Percentiles rank a stretch among this genome's conserved stretches.
Conservation (phyloP, 2,329 filamentous ascomycete genomes). For the Verticillium tricorpus region DNA sequence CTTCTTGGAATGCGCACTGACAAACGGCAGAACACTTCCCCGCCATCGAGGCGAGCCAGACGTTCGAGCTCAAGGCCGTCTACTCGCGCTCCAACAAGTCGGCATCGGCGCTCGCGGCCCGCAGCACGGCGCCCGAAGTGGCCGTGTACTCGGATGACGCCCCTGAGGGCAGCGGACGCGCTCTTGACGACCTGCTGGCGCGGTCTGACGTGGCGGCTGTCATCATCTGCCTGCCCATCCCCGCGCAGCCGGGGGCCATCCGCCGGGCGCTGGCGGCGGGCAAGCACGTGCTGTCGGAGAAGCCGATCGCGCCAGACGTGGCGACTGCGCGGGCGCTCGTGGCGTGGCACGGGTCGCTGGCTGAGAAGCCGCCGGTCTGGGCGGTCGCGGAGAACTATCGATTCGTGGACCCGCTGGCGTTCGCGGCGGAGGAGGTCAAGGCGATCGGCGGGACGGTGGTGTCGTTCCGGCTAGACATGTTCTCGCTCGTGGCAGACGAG, state of each 20-base stretch:
- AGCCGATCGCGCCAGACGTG: slow-evolving; percentile 61
- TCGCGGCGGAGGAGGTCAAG: slow-evolving; percentile 49
- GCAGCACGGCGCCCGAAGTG: slow-evolving; percentile 17
- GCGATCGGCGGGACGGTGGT: slow-evolving; percentile 24
- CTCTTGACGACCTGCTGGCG: slow-evolving; percentile 46
- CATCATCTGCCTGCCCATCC: slow-evolving; percentile 59
- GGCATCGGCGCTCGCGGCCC: slow-evolving; percentile 37
- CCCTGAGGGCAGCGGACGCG: slow-evolving; percentile 34
- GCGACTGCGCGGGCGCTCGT: slow-evolving; percentile 36
- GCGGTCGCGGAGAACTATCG: slow-evolving; percentile 71
- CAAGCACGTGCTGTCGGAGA: slow-evolving; percentile 68
- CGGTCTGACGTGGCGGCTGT: slow-evolving; percentile 51
- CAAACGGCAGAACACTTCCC: slow-evolving; percentile 27
- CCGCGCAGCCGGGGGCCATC: slow-evolving; percentile 54
- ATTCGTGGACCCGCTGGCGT: slow-evolving; percentile 51
- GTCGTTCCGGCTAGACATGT: slow-evolving; percentile 35
- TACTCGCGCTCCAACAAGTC: slow-evolving; percentile 60
- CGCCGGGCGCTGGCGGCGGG: slow-evolving; percentile 55
- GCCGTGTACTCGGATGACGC: slow-evolving; percentile 56
- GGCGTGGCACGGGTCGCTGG: slow-evolving; percentile 23
- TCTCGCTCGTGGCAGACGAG: slow-evolving; percentile 34
- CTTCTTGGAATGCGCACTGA: background rate
- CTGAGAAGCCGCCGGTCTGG: slow-evolving; percentile 35
- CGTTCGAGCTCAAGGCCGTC: slow-evolving; percentile 56
- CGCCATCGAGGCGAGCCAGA: slow-evolving; percentile 49